Evolutionary conservation across 768 basidiomycete species (phyloP).

Genomic region (Termitomyces sp.): DNA sequence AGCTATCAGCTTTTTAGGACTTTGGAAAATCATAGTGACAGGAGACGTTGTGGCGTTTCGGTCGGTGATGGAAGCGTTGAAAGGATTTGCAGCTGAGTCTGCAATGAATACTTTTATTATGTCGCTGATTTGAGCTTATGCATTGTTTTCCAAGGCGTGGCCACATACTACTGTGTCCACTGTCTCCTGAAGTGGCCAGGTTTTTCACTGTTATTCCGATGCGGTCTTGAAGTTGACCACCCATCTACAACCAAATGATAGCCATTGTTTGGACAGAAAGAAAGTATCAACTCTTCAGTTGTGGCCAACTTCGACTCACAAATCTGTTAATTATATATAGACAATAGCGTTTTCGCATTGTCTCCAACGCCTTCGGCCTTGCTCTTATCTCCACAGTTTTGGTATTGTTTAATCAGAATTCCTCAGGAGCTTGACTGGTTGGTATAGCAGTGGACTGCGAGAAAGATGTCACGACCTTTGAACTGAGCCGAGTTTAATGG

Average conservation of each 20-base stretch:
- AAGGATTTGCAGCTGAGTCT: not conserved
- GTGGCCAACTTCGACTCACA: no score
- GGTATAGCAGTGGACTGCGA: no score
- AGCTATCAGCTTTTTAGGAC: conserved; percentile 8
- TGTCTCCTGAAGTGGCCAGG: not conserved
- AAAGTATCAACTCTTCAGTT: no score
- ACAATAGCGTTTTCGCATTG: no score
- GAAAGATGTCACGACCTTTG: no score
- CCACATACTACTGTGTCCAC: not conserved
- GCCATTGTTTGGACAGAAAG: not conserved
- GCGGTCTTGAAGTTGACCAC: not conserved
- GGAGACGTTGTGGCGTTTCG: not conserved
- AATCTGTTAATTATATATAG: no score
- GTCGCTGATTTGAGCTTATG: not conserved
- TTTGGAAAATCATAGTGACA: conserved; percentile 4
- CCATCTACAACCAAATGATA: not conserved
- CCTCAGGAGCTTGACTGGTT: no score
- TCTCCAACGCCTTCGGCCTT: no score
- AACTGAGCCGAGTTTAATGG: no score
- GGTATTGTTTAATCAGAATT: no score
- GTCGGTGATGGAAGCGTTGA: not conserved
- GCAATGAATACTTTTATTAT: not conserved
- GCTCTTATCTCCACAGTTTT: no score
- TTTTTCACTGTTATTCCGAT: not conserved
- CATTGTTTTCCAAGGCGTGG: not conserved